Evolutionary conservation across 2,329 filamentous ascomycete genomes (phyloP), one percentile per base, ranked within the genome.

Genomic region (Neonectria magnoliae): DNA sequence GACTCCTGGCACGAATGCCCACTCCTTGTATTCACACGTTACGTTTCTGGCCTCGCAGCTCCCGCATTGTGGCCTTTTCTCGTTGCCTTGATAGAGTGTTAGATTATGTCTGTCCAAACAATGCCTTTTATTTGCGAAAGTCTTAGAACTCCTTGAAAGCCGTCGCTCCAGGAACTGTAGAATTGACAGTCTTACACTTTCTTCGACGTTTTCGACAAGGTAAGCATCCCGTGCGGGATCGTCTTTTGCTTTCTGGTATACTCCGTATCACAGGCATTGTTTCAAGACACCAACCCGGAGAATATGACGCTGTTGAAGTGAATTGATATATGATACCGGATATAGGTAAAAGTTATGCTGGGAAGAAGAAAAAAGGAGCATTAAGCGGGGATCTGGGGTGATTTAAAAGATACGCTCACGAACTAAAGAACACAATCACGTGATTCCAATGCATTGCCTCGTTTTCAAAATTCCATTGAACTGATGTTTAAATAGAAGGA

Each of bases 191-290:
- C 38, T 42, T 20, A 42, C 66, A 68, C 61, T 68, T 68, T 52
- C 67, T 67, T 38, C 67, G 58, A 1, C 66, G 66, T 22, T 68
- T 69, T 36, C 67, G 67, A 29, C 67, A 68, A 7, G 63, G 67
- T 22, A 68, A 42, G n/a, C 38, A 42, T 10, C n/a, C 38, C 10
- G n/a, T 42, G n/a, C 38, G 38, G n/a, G 38, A 42, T 8, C n/a
- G 38, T 42, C 38, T 42, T 20, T 42, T 42, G 38, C 38, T 42
- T 9, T 42, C 38, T 10, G 38, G 38, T 42, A 42, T 42, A n/a
- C 9, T 42, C 20, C 38, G 38, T 42, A 42, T 42, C 8, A 42
- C 38, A 18, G 38, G 38, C 38, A 42, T 42, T 42, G 9, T 18
- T 18, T 42, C 2, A 18, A 18, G n/a, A 20, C 38, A 2, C n/a